phyloP scores from a whole-genome alignment of 257 asterid species.

The Linaria vulgaris region DNA sequence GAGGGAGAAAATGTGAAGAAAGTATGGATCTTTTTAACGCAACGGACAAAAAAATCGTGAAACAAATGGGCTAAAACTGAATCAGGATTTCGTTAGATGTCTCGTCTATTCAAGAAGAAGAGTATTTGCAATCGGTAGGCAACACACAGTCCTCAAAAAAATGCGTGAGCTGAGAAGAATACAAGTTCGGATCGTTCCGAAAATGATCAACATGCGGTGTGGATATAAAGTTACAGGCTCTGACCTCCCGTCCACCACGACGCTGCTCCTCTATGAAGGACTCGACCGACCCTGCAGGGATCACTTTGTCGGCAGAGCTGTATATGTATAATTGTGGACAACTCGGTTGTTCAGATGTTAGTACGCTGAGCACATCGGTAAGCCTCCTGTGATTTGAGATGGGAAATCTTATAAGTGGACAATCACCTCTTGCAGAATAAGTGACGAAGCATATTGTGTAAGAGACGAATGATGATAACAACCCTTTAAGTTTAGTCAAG shows the following conservation, averaged over 20 bases:
- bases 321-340: constrained; percentile 93
- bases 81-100: constrained; percentile 29
- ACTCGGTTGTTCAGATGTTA: constrained; percentile 75
- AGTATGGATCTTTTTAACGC: not conserved
- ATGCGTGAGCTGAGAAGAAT: constrained; percentile 79
- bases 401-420: not conserved
- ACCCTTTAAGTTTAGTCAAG: too few relatives aligned
- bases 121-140: constrained; percentile 36
- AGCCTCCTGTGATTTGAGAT: constrained; percentile 65
- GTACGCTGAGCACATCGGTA: constrained; percentile 55
- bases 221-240: constrained; percentile 77
- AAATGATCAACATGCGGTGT: constrained; percentile 96
- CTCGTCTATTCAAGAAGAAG: constrained; percentile 38
- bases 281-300: constrained; percentile 75
- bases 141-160: constrained; percentile 81
- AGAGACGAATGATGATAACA: not conserved
- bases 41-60: too few relatives aligned
- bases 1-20: not conserved
- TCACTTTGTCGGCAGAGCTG: constrained; percentile 93
- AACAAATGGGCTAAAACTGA: constrained; percentile 19
- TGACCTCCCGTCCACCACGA: constrained; percentile 64
- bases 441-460: not conserved
- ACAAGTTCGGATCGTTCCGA: constrained; percentile 67
- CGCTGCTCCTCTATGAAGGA: constrained; percentile 81
- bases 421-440: not conserved